Evolutionary conservation across 2,329 filamentous ascomycete species (phyloP).

Genomic region (Venturia asperata): DNA sequence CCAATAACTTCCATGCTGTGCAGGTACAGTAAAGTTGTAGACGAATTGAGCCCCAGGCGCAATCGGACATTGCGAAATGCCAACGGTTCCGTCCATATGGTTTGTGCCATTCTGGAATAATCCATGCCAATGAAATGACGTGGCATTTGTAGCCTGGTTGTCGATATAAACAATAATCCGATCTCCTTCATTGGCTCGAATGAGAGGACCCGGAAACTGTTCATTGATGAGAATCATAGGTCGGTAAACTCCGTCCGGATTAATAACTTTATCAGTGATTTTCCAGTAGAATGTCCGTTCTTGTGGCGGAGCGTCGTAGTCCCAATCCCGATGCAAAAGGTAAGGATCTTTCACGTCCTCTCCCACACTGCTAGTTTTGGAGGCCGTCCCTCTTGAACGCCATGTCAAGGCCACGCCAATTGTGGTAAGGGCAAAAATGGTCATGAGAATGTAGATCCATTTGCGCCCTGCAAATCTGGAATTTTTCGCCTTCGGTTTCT

Average conservation of each 20-base stretch:
- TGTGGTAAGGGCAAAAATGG: neutral
- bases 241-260: conserved; percentile 52
- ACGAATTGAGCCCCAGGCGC: conserved; percentile 16
- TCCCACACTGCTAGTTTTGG: neutral
- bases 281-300: conserved; percentile 52
- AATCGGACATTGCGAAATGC: conserved; percentile 18
- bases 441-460: neutral
- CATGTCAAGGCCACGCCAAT: neutral
- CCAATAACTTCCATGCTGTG: conserved; percentile 48
- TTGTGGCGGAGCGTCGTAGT: conserved; percentile 43
- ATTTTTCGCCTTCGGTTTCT: neutral
- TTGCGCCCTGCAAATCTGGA: neutral
- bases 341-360: conserved; percentile 31
- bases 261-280: conserved; percentile 48
- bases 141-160: conserved; percentile 56
- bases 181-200: conserved; percentile 58
- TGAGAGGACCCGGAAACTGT: conserved; percentile 63
- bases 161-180: conserved; percentile 50
- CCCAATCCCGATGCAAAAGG: conserved; percentile 51
- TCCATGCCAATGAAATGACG: conserved; percentile 64
- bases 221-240: conserved; percentile 70
- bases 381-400: neutral
- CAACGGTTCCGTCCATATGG: conserved; percentile 17
- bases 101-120: conserved; percentile 39
- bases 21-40: conserved; percentile 15